A percentile compares a stretch with the other conserved stretches of the same genome.
phyloP scores from a whole-genome alignment of 1,284 basidiomycete species.

The Irpex lacteus region DNA sequence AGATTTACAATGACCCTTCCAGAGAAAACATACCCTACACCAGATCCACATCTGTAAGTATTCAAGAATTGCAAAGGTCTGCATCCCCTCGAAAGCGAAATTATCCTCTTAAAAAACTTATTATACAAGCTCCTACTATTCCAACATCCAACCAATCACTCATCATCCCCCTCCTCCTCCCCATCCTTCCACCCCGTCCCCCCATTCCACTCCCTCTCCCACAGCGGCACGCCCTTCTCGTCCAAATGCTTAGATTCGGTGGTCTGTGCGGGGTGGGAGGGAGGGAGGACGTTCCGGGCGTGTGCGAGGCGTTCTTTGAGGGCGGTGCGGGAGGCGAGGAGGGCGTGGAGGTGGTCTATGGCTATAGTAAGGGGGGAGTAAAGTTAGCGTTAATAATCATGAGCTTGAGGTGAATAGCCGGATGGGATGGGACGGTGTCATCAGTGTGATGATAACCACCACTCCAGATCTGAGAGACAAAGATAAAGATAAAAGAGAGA shows the following conservation, averaged over 20 bases:
- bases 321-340: constrained; percentile 54
- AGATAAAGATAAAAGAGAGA: not conserved
- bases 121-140: not conserved
- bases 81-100: no score
- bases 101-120: no score
- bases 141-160: not conserved
- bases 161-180: constrained; percentile 45
- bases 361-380: constrained; percentile 41
- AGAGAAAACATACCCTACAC: no score
- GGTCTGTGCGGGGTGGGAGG: constrained; percentile 49
- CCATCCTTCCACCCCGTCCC: constrained; percentile 49
- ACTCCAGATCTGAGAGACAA: not conserved
- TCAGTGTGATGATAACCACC: not conserved
- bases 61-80: no score
- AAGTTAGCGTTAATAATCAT: not conserved
- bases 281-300: constrained; percentile 54
- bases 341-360: constrained; percentile 76
- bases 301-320: constrained; percentile 57
- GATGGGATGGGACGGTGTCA: not conserved
- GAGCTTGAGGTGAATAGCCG: not conserved
- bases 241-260: constrained; percentile 31
- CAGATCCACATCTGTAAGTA: no score
- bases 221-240: constrained; percentile 42
- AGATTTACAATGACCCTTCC: no score
- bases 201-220: constrained; percentile 79